These are phyloP conservation scores for Coriolopsis trogii DNA, from an alignment of 1,284 basidiomycete species.

Conservation along the genomic window DNA sequence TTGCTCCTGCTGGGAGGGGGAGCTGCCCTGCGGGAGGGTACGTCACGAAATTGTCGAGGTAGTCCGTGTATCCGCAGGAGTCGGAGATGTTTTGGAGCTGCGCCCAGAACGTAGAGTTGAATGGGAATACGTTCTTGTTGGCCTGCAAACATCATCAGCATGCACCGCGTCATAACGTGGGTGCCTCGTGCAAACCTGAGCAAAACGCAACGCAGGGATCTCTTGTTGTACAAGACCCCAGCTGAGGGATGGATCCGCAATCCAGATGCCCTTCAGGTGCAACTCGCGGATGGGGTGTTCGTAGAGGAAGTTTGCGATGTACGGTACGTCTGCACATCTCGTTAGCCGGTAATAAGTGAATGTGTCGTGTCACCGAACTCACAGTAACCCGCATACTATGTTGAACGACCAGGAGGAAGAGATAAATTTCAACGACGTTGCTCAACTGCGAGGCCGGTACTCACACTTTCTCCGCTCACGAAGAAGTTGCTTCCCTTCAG, in stretches of 20 bases:
- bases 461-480: constrained; percentile 41
- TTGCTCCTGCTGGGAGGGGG: constrained; percentile 46
- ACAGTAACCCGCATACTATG: constrained; percentile 43
- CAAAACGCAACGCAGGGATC: constrained; percentile 42
- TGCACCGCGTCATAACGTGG: neutral
- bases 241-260: constrained; percentile 41
- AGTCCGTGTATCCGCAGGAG: constrained; percentile 44
- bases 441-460: too few relatives aligned
- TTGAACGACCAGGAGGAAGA: neutral
- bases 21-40: constrained; percentile 49
- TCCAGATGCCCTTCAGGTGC: constrained; percentile 42
- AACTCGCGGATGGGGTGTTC: constrained; percentile 40
- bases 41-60: constrained; percentile 41
- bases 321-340: constrained; percentile 41
- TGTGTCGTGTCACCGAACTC: constrained; percentile 8
- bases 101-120: constrained; percentile 37
- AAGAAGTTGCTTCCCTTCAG: constrained; percentile 43
- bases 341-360: too few relatives aligned
- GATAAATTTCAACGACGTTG: too few relatives aligned
- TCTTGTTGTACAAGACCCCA: constrained; percentile 42
- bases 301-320: constrained; percentile 45
- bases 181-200: constrained; percentile 35
- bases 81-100: constrained; percentile 39
- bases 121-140: constrained; percentile 54
- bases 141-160: constrained; percentile 35